phyloP scores from a whole-genome alignment of 1,284 basidiomycete genomes.

The Earliella scabrosa region DNA sequence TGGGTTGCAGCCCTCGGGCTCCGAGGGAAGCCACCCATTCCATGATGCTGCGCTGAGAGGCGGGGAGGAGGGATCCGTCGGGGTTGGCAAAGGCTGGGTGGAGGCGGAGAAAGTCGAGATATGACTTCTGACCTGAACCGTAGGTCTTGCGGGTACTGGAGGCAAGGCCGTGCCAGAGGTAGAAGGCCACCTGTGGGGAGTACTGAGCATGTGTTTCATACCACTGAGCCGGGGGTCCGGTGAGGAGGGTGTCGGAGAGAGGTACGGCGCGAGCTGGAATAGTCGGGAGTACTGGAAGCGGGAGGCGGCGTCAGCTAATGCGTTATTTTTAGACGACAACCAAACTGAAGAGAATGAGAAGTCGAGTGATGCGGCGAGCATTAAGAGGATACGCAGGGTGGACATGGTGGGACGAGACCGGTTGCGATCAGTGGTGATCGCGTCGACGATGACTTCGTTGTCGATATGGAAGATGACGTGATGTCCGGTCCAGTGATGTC shows the following conservation, averaged over 20 bases:
- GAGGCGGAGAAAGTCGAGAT: conserved; percentile 33
- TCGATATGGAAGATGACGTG: conserved; percentile 13
- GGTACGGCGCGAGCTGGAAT: conserved; percentile 7
- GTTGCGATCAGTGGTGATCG: conserved; percentile 8
- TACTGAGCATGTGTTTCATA: conserved; percentile 8
- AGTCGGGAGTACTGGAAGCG: conserved; percentile 10
- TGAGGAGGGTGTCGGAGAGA: background rate
- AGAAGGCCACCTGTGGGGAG: conserved; percentile 8
- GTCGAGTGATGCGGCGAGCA: conserved; percentile 5
- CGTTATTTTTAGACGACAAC: conserved; percentile 5
- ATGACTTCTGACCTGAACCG: conserved; percentile 34
- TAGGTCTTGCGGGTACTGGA: conserved; percentile 34
- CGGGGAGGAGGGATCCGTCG: conserved; percentile 31
- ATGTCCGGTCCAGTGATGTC: background rate
- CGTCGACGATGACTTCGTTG: conserved; percentile 7
- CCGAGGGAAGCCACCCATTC: conserved; percentile 32
- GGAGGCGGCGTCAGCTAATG: conserved; percentile 14
- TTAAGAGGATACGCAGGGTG: conserved; percentile 1
- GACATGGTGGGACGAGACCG: conserved; percentile 6
- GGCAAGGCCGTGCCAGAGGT: conserved; percentile 34
- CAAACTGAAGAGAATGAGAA: conserved; percentile 4
- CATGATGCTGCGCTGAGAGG: conserved; percentile 29
- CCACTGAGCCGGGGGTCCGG: conserved; percentile 10
- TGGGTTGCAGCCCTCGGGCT: conserved; percentile 20
- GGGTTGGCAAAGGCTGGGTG: conserved; percentile 19